Base-by-base conservation (phyloP, 768 basidiomycete genomes). In the Termitomyces sp. region DNA sequence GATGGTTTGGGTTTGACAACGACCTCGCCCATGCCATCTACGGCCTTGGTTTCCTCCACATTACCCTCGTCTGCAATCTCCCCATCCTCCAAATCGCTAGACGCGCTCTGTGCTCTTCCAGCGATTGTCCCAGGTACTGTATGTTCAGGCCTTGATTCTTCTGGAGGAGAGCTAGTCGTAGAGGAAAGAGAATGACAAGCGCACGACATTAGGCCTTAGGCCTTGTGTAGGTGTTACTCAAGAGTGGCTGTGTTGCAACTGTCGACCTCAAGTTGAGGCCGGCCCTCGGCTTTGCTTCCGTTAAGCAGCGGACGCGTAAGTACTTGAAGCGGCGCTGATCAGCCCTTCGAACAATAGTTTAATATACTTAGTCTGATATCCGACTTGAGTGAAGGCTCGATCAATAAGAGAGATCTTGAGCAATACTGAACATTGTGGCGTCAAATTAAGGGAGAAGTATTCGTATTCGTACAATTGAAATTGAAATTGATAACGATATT, bases 51-150 rank as follows among this genome's bases (percentile, higher is more conserved):
- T 23, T 42, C 54, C 19, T 42, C 35, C 16, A 35, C 3, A 27
- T 46, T 58, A 35, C 28, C 44, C 45, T 58, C 63, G 32, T 64
- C 63, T 32, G 52, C 51, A 19, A 64, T 64, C 55, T 64, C 63
- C 19, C 63, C 63, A n/a, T 64, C 63, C 34, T 64, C 63, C 43
- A 64, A 37, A 55, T 64, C 52, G 14, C 19, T 27, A 23, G 43
- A 19, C 25, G 54, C 12, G 12, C 21, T 55, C 21, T 46, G n/a
- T 3, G 44, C 25, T 11, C n/a, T 21, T 4, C n/a, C 43, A 17
- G 23, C 9, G 35, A 3, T 27, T 19, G 2, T n/a, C 9, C 12
- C 37, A 19, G 32, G 19, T 12, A 43, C 16, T 54, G 32, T 4
- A 32, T 16, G 8, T 1, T 12, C n/a, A 32, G 41, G 8, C 27